Percentiles rank a stretch among this genome's conserved stretches.
Conservation (phyloP, 306 rosid genomes). For the Cicer cuneatum region DNA sequence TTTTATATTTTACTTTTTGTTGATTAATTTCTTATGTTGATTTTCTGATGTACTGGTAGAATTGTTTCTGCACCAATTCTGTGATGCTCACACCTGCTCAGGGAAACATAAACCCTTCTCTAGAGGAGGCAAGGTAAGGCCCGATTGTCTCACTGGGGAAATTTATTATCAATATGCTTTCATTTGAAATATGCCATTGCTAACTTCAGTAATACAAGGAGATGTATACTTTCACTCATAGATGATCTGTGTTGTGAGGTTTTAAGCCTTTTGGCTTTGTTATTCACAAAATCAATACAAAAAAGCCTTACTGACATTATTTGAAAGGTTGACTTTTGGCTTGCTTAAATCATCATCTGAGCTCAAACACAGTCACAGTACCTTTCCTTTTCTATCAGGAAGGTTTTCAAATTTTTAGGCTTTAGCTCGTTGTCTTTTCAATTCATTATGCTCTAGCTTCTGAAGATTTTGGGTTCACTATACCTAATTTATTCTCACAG, state of each 20-base stretch:
- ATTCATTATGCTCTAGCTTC: conserved; percentile 9
- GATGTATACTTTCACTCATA: conserved; percentile 30
- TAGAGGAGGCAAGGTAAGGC: conserved; percentile 84
- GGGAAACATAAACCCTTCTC: conserved; percentile 80
- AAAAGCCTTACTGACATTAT: conserved; percentile 9
- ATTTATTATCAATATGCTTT: conserved; percentile 23
- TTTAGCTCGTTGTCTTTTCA: conserved; percentile 21
- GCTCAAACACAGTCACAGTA: conserved; percentile 23
- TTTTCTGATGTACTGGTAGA: conserved; percentile 56
- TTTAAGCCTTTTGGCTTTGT: conserved; percentile 31
- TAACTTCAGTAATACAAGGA: conserved; percentile 15
- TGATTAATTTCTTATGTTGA: conserved; percentile 42
- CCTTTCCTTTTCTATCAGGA: conserved; percentile 24
- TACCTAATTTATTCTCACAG: conserved; percentile 19
- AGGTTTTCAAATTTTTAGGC: conserved; percentile 33
- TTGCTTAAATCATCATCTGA: conserved; percentile 31
- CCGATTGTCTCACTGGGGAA: conserved; percentile 29
- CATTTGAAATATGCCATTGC: conserved; percentile 22
- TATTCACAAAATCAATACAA: conserved; percentile 22
- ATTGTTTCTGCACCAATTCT: conserved; percentile 89
- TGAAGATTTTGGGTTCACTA: conserved; percentile 23
- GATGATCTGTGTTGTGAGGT: conserved; percentile 36
- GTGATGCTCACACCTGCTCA: conserved; percentile 89
- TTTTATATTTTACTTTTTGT: conserved; percentile 14
- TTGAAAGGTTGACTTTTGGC: conserved; percentile 38